Base-by-base conservation (phyloP, 169 alveolate species). In the Eimeria maxima region DNA sequence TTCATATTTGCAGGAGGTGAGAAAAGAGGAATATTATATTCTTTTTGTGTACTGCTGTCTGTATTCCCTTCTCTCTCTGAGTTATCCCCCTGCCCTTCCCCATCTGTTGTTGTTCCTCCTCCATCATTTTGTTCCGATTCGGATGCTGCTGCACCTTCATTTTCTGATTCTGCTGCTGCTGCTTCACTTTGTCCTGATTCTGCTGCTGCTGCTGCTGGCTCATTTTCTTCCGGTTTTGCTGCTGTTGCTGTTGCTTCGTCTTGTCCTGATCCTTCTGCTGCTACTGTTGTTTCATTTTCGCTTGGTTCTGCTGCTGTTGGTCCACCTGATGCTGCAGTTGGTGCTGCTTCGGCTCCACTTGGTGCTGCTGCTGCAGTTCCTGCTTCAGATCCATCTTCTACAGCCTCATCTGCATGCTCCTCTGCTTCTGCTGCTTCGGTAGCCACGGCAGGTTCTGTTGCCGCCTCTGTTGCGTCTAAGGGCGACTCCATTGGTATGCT, bases 81-180 rank as follows among this genome's bases (percentile, higher is more conserved):
- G 6, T 67, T 27, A 67, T 69, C 45, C 13, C 7, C 18, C 1
- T 22, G 14, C 22, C 45, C 80, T 11, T 27, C 45, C 7, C 45
- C 80, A 29, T 6, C 80, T 69, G 80, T 20, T 69, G 45, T 29
- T 67, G 76, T 29, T 67, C n/a, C n/a, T n/a, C n/a, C n/a, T n/a
- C n/a, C n/a, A n/a, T n/a, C n/a, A n/a, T n/a, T n/a, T n/a, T n/a
- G n/a, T n/a, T n/a, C n/a, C n/a, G n/a, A n/a, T n/a, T 22, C 27
- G 8, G 76, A 22, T 67, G 76, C 20, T 16, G 76, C 7, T 10
- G 76, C 27, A 67, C 27, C 0, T 67, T 29, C 27, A 16, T 67
- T 29, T 67, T 24, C 27, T 67, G 76, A 22, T 22, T 14, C 80
- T 69, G 80, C 42, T 69, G 80, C 80, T 69, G 80, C 80, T 24